Evolutionary conservation across 2,329 filamentous ascomycete species (phyloP), one percentile per base, ranked within the genome.

Genomic region (Exophiala viscosa): DNA sequence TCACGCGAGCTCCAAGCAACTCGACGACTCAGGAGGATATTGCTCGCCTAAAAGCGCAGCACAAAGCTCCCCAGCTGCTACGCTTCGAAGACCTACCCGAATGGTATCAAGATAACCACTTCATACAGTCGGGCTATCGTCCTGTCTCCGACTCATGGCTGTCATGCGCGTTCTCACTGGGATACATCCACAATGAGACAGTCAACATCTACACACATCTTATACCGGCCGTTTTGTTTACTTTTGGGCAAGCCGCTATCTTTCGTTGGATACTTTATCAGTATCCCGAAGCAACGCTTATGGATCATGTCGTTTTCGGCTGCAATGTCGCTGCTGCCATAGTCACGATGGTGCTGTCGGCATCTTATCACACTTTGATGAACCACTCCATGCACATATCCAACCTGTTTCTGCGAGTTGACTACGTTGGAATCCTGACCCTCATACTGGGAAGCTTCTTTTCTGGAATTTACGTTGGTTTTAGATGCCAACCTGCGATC

Each of bases 151-250:
- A 66, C 39, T 76, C 74, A 0, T 60, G 61, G 11, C 47, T 42
- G 2, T 58, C 52, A 6, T 78, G 68, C 55, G 60, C 77, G 47
- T 48, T 59, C 13, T 77, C 74, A 57, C 71, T 68, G 65, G 51
- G 61, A 3, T 73, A 74, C 60, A 54, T 71, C 10, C 73, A 76
- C 62, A 76, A 76, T 54, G 73, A 76, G 60, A 65, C 69, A 0
- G 57, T 68, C 59, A 76, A 75, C 54, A 74, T 76, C 42, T 73
- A 68, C 57, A 70, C 72, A 13, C 72, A 76, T 59, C 66, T 79
- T 3, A 57, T 79, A 2, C 76, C 76, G 0, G 73, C 68, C 9
- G 36, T 75, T 2, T 15, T 67, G 17, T 68, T 69, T 45, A 47
- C 71, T n/a, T 35, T 69, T 5, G 63, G 64, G 17, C 66, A 71